Conservation (phyloP, 1,284 basidiomycete species). For the Cutaneotrichosporon mucoides region DNA sequence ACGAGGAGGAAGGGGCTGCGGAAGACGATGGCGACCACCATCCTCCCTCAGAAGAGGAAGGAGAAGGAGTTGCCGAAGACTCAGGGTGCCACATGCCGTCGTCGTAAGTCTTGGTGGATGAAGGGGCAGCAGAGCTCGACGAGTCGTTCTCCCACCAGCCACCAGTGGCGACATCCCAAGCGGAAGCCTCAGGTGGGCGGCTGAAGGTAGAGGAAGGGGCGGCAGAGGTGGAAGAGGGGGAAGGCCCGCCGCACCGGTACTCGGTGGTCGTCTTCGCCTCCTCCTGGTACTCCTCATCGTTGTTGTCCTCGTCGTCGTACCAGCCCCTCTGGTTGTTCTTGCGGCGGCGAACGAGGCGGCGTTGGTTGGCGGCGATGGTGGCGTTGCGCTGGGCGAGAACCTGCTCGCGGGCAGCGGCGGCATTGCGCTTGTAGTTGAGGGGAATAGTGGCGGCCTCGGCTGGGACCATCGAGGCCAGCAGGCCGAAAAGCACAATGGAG, state of each 20-base stretch:
- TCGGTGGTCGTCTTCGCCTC: no score
- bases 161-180: no score
- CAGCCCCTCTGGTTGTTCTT: background rate
- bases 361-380: background rate
- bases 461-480: slow-evolving; percentile 7
- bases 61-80: background rate
- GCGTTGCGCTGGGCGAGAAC: background rate
- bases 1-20: slow-evolving; percentile 7
- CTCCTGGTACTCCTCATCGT: background rate
- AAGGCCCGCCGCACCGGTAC: no score
- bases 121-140: no score
- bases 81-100: no score
- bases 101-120: no score
- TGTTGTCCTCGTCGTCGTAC: background rate
- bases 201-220: no score
- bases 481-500: background rate
- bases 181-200: no score
- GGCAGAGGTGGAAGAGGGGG: no score
- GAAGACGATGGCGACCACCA: slow-evolving; percentile 11
- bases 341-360: slow-evolving; percentile 12
- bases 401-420: slow-evolving; percentile 1
- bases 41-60: slow-evolving; percentile 11
- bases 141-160: no score
- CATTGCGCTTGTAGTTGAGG: background rate
- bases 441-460: slow-evolving; percentile 3